Evolutionary conservation across 2,329 filamentous ascomycete species (phyloP), one percentile per base, ranked within the genome.

Genomic region (Alternaria gansuensis): DNA sequence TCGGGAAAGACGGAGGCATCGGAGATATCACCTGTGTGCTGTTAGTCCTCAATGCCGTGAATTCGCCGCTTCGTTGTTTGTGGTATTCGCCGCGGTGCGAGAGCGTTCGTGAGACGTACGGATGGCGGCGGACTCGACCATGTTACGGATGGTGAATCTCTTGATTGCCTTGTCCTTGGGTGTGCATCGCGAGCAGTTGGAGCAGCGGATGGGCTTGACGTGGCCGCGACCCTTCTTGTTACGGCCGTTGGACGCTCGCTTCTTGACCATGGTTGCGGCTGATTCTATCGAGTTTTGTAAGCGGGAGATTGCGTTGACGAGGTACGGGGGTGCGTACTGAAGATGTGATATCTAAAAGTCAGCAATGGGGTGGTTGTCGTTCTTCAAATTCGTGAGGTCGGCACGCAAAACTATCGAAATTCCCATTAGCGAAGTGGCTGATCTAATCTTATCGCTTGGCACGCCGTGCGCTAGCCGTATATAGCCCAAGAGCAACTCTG

Each of bases 91-190:
- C 41, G 31, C 23, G 21, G 48, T 54, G 36, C 40, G 48, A 28
- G 57, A 29, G 64, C 36, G 51, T 17, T 52, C 43, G 59, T 59
- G 59, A 58, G 60, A 92, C 93, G 79, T 93, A 98, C 96, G 95
- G 83, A 99, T 98, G 80, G 95, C 95, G 80, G 96, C 95, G 79
- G 93, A 97, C 87, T 99, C 95, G 75, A 99, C 95, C 95, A 99
- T 99, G 91, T 99, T 98, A 83, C 95, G 91, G 88, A 99, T 91
- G 85, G 95, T 99, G 88, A 99, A 99, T 85, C 95, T 89, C 93
- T 99, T 99, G 89, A 99, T 98, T 75, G 96, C 95, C 92, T 99
- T 99, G 81, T 99, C 95, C 90, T 99, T 99, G 82, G 93, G 93
- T 64, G 91, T 96, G 82, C 81, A 89, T 82, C 79, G 85, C 76